A percentile compares a stretch with the other conserved stretches of the same genome.
Conservation (phyloP, 495 filamentous ascomycete genomes). For the Monascus purpureus region DNA sequence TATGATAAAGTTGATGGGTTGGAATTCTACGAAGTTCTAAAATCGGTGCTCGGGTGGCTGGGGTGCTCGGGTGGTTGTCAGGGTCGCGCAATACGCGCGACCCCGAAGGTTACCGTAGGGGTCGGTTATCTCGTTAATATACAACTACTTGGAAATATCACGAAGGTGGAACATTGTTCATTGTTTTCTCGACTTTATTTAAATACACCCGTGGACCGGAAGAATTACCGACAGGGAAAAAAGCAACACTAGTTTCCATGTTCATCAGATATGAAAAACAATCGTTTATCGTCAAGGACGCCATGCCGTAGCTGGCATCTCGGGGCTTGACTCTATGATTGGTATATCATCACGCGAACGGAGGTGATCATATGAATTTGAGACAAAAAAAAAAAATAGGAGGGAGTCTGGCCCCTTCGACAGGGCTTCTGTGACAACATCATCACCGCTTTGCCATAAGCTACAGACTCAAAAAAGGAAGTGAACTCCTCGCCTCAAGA, state of each 20-base stretch:
- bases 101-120: too few relatives aligned
- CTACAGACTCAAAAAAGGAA: conserved; percentile 42
- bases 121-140: too few relatives aligned
- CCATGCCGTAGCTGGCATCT: conserved; percentile 44
- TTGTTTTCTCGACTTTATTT: too few relatives aligned
- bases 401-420: conserved; percentile 53
- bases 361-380: conserved; percentile 30
- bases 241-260: conserved; percentile 19
- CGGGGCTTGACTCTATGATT: conserved; percentile 99
- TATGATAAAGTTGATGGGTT: too few relatives aligned
- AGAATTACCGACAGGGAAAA: conserved; percentile 1
- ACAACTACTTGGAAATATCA: too few relatives aligned
- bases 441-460: conserved; percentile 48
- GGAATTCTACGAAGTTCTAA: too few relatives aligned
- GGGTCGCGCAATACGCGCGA: too few relatives aligned
- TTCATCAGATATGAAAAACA: conserved; percentile 91
- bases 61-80: too few relatives aligned
- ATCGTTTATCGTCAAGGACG: conserved; percentile 59
- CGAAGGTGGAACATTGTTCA: too few relatives aligned
- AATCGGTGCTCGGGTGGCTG: too few relatives aligned
- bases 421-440: conserved; percentile 37
- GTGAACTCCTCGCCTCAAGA: conserved; percentile 93
- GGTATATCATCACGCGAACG: conserved; percentile 86
- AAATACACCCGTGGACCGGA: too few relatives aligned
- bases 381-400: conserved; percentile 5